Base-by-base conservation (phyloP, 2,329 filamentous ascomycete genomes). In the Chaetoscypha palmicola region DNA sequence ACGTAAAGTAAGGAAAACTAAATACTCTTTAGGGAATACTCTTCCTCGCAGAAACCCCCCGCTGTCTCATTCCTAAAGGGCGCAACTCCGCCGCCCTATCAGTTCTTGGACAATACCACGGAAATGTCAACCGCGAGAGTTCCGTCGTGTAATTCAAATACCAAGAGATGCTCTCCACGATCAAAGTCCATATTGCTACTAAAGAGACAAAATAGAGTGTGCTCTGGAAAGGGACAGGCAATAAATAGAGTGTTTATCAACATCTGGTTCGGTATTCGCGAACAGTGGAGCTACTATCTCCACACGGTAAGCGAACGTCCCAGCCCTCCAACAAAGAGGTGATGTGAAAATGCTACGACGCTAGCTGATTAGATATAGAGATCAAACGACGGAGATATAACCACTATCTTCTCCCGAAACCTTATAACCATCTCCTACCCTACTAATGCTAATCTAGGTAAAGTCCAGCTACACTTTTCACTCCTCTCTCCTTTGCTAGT, bases 31-130 rank as follows among this genome's bases (percentile, higher is more conserved):
- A 43, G 11, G 46, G 50, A 36, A 59, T 63, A 43, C 60, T 54
- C 49, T 52, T 59, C 24, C 53, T 63, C n/a, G 59, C 62, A 16
- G 62, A 64, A 49, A 45, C 61, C 54, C 51, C 64, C 2, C 31
- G 50, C 26, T 74, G n/a, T 64, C 71, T 41, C 53, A 64, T 49
- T 4, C 43, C 42, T 31, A 69, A 71, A 47, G 71, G 64, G 64
- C 35, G 70, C 72, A 2, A 66, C 71, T 52, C 66, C 70, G 48
- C 68, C 70, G 48, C 70, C 66, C 48, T 60, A 63, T 7, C 70
- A 72, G 53, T 74, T 20, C 50, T 77, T 5, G 62, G 64, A n/a
- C 66, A 70, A 24, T 69, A 69, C 33, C 72, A 66, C 43, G 62
- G 61, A 30, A 55, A 60, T 38, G 62, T 62, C 33, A 43, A 64